These are phyloP conservation scores for Sporormia fimetaria DNA, from an alignment of 495 filamentous ascomycete species.

Conservation along the genomic window DNA sequence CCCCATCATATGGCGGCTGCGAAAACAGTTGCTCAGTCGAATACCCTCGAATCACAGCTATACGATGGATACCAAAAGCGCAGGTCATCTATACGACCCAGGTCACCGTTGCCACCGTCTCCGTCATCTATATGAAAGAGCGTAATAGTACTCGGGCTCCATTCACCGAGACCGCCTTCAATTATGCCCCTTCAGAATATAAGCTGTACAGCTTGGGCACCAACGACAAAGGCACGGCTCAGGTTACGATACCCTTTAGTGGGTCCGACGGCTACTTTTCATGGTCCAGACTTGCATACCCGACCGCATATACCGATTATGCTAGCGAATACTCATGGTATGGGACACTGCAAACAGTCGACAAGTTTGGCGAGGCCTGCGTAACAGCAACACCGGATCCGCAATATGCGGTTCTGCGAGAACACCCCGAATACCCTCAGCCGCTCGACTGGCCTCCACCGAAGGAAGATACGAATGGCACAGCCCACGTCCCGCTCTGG, in stretches of 20 bases:
- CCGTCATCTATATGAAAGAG: background rate
- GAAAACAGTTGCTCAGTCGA: constrained; percentile 10
- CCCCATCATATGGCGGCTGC: constrained; percentile 3
- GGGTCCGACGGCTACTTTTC: constrained; percentile 1
- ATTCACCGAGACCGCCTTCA: background rate
- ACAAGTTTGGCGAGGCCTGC: constrained; percentile 4
- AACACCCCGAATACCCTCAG: constrained; percentile 18
- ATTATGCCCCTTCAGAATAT: constrained; percentile 2
- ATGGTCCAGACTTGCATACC: constrained; percentile 7
- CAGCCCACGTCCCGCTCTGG: constrained; percentile 3
- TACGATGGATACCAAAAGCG: constrained; percentile 11
- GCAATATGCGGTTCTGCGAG: background rate
- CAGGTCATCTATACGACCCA: constrained; percentile 13
- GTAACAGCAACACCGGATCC: constrained; percentile 5
- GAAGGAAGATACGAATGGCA: constrained; percentile 1
- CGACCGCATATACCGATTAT: constrained; percentile 15
- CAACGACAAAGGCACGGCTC: constrained; percentile 1
- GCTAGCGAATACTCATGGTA: constrained; percentile 11
- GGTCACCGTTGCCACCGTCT: constrained; percentile 11
- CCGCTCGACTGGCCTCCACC: constrained; percentile 4
- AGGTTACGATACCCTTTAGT: constrained; percentile 1
- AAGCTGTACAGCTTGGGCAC: background rate
- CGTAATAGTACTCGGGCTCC: background rate
- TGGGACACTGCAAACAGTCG: constrained; percentile 11
- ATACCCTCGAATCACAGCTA: constrained; percentile 8